These are phyloP conservation scores for Hypoxylon sp. DNA, from an alignment of 2,329 filamentous ascomycete genomes.

Conservation along the genomic window DNA sequence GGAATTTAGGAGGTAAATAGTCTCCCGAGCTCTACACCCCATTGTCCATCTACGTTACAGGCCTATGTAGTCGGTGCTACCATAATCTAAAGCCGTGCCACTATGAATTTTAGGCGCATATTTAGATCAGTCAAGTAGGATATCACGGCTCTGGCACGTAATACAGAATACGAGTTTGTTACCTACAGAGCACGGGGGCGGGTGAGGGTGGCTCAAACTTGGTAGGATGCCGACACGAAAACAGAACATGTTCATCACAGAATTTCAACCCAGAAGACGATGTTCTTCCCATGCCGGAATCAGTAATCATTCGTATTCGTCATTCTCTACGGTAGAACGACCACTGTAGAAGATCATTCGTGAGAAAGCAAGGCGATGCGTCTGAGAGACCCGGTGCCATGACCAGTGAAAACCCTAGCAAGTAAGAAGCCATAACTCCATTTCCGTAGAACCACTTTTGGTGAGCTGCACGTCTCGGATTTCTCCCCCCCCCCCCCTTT, in stretches of 20 bases:
- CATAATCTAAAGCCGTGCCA: neutral
- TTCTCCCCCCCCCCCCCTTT: conserved; percentile 4
- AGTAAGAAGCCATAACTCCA: conserved; percentile 38
- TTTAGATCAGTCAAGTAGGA: too few species aligned
- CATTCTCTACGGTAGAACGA: conserved; percentile 6
- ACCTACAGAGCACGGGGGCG: neutral
- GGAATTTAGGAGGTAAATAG: neutral
- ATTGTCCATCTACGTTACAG: neutral
- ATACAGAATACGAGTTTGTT: neutral
- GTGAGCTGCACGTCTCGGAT: conserved; percentile 21
- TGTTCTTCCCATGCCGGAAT: neutral
- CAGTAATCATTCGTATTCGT: conserved; percentile 21
- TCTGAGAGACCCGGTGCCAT: conserved; percentile 15
- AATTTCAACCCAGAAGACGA: too few species aligned
- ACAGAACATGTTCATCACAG: too few species aligned
- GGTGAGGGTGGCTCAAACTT: too few species aligned
- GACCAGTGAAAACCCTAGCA: conserved; percentile 30
- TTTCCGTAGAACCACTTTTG: conserved; percentile 32
- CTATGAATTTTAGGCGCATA: neutral
- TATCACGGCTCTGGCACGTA: neutral
- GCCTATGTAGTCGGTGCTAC: neutral
- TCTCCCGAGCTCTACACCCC: neutral
- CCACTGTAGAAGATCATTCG: conserved; percentile 10
- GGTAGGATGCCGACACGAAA: too few species aligned
- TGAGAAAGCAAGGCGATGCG: conserved; percentile 11